Evolutionary conservation across 495 filamentous ascomycete genomes (phyloP).

Genomic region (Pyrenula massariospora): DNA sequence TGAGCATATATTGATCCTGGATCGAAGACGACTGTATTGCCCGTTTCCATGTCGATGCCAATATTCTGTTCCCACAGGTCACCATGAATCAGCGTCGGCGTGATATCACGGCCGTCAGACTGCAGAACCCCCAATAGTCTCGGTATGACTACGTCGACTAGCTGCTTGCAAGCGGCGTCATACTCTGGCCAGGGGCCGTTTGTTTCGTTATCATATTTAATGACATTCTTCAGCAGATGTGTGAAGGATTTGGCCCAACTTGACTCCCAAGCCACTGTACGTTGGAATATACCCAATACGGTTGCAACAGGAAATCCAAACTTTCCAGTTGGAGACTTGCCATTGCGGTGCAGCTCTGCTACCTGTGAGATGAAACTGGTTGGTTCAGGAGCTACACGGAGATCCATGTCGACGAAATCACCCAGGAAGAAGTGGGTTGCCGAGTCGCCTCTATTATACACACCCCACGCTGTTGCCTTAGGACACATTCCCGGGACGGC

Average conservation of each 20-base stretch:
- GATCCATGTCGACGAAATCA: conserved; percentile 27
- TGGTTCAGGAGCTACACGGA: conserved; percentile 20
- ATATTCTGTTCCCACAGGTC: conserved; percentile 39
- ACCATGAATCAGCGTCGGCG: conserved; percentile 32
- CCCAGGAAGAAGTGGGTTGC: conserved; percentile 35
- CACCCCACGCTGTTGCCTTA: conserved; percentile 15
- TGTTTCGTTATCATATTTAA: conserved; percentile 16
- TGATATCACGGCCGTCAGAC: conserved; percentile 22
- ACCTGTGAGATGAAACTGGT: conserved; percentile 23
- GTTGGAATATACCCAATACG: conserved; percentile 28
- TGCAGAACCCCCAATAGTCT: conserved; percentile 26
- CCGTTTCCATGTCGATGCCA: conserved; percentile 19
- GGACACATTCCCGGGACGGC: background rate
- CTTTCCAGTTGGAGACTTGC: conserved; percentile 33
- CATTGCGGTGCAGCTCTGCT: conserved; percentile 28
- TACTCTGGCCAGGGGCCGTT: conserved; percentile 20
- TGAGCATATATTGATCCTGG: conserved; percentile 35
- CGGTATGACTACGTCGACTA: conserved; percentile 26
- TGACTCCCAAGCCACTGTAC: conserved; percentile 25
- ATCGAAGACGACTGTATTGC: conserved; percentile 30
- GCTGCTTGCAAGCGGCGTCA: conserved; percentile 8
- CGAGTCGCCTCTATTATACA: conserved; percentile 13
- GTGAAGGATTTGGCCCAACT: conserved; percentile 35
- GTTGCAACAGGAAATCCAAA: conserved; percentile 41
- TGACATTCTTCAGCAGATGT: conserved; percentile 16